Evolutionary conservation across 129 eudicot genomes (phyloP).

Genomic region (Saposhnikovia divaricata): DNA sequence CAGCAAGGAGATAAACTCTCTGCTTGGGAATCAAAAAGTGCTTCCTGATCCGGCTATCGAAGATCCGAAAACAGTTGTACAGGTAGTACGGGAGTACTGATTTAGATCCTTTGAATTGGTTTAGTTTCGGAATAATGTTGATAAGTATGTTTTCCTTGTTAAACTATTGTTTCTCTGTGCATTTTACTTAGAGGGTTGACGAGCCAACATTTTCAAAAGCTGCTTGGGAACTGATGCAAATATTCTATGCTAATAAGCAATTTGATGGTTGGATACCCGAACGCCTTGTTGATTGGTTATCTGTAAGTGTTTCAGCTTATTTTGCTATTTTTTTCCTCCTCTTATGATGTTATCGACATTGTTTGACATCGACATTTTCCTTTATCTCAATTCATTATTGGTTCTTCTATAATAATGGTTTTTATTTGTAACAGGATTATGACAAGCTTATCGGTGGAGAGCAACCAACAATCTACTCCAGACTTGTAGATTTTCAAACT

Average conservation of each 20-base stretch:
- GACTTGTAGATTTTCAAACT: constrained; percentile 64
- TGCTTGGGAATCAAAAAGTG: constrained; percentile 47
- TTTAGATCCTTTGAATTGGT: neutral
- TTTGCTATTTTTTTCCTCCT: neutral
- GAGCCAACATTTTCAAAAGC: constrained; percentile 77
- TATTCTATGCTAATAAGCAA: constrained; percentile 83
- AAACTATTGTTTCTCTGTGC: constrained; percentile 1
- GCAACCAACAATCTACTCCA: constrained; percentile 53
- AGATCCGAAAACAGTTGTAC: constrained; percentile 58
- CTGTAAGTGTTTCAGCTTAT: constrained; percentile 32
- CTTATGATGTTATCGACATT: neutral
- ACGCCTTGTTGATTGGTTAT: constrained; percentile 90
- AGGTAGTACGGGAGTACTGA: constrained; percentile 27
- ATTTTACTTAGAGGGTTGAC: constrained; percentile 38
- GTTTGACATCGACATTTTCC: neutral
- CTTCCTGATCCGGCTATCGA: constrained; percentile 43
- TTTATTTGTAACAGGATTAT: constrained; percentile 54
- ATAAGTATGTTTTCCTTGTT: constrained; percentile 3
- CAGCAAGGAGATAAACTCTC: constrained; percentile 68
- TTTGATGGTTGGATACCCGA: constrained; percentile 84
- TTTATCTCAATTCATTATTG: constrained; percentile 3
- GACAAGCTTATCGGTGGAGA: constrained; percentile 55
- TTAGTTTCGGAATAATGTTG: constrained; percentile 1
- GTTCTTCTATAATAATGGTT: neutral
- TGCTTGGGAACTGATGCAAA: constrained; percentile 93